phyloP scores from a whole-genome alignment of 805 yeast species.

The Hanseniaspora hatyaiensis region DNA sequence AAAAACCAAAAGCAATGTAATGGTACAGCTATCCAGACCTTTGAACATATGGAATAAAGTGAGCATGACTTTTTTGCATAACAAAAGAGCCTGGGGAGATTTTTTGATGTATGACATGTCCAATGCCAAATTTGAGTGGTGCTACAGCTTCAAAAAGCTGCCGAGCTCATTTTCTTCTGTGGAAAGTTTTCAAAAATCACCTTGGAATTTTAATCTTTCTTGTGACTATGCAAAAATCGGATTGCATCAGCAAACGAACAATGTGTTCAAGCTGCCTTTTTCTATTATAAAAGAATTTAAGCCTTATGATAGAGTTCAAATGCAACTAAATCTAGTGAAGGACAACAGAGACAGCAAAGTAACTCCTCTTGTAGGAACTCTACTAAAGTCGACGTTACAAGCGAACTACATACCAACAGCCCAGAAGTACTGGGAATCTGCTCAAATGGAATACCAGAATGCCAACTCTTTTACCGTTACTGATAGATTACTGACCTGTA shows the following conservation, averaged over 20 bases:
- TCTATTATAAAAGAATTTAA: constrained; percentile 5
- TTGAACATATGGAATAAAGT: constrained; percentile 33
- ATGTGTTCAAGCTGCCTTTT: constrained; percentile 8
- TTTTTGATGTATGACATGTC: constrained; percentile 13
- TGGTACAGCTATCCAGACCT: constrained; percentile 43
- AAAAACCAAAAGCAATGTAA: constrained; percentile 44
- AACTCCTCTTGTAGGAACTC: constrained; percentile 39
- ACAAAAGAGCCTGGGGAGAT: constrained; percentile 17
- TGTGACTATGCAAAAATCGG: constrained; percentile 8
- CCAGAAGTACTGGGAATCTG: constrained; percentile 14
- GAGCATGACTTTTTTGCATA: constrained; percentile 28
- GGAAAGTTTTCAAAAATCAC: constrained; percentile 27
- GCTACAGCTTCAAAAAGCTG: constrained; percentile 19
- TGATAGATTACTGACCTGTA: constrained; percentile 6
- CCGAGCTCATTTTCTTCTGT: constrained; percentile 28
- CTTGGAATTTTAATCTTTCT: constrained; percentile 12
- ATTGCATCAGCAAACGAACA: constrained; percentile 8
- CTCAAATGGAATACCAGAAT: constrained; percentile 11
- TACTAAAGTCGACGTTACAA: constrained; percentile 23
- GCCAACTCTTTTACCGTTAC: constrained; percentile 3
- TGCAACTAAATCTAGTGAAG: constrained; percentile 17
- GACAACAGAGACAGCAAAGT: constrained; percentile 36
- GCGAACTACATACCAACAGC: constrained; percentile 7
- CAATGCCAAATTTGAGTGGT: constrained; percentile 32
- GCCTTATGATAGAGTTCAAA: constrained; percentile 9